phyloP scores from a whole-genome alignment of 2,329 filamentous ascomycete species.

The Tolypocladium guangdongense region DNA sequence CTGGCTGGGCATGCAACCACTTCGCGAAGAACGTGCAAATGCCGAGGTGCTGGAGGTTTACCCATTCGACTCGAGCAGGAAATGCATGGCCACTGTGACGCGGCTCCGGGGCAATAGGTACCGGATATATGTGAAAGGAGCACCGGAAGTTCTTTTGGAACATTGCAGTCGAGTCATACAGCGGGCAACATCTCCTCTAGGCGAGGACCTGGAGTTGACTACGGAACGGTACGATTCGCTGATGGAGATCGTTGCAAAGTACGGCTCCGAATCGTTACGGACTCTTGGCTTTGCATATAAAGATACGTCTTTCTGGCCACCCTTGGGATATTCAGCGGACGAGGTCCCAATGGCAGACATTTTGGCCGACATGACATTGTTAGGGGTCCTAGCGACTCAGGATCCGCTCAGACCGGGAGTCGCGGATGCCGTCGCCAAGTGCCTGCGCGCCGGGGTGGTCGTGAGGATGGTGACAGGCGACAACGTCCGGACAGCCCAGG shows the following conservation, averaged over 20 bases:
- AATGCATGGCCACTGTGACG: slow-evolving; percentile 44
- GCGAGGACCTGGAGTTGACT: slow-evolving; percentile 25
- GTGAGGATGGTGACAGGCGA: slow-evolving; percentile 49
- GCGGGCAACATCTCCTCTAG: background rate
- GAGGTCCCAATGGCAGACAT: background rate
- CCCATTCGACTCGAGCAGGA: slow-evolving; percentile 40
- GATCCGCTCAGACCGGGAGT: slow-evolving; percentile 52
- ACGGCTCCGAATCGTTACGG: slow-evolving; percentile 55
- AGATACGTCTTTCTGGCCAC: slow-evolving; percentile 63
- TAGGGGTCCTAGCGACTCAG: slow-evolving; percentile 57
- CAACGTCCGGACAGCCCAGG: slow-evolving; percentile 47
- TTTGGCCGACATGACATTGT: slow-evolving; percentile 54
- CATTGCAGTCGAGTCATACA: slow-evolving; percentile 17
- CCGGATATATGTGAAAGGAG: slow-evolving; percentile 42
- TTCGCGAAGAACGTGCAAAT: slow-evolving; percentile 32
- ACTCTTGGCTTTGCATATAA: slow-evolving; percentile 65
- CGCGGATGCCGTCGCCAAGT: slow-evolving; percentile 46
- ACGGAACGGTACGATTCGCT: background rate
- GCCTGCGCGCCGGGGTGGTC: slow-evolving; percentile 50
- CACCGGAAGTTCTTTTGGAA: slow-evolving; percentile 40
- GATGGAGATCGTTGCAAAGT: slow-evolving; percentile 38
- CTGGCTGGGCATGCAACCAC: slow-evolving; percentile 34
- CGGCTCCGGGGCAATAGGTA: slow-evolving; percentile 29
- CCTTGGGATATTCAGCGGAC: slow-evolving; percentile 25
- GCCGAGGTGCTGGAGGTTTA: slow-evolving; percentile 34